A percentile compares a stretch with the other conserved stretches of the same genome.
Evolutionary conservation across 441 rosid species (phyloP).

Genomic region (Euphorbia schlechtendalii): DNA sequence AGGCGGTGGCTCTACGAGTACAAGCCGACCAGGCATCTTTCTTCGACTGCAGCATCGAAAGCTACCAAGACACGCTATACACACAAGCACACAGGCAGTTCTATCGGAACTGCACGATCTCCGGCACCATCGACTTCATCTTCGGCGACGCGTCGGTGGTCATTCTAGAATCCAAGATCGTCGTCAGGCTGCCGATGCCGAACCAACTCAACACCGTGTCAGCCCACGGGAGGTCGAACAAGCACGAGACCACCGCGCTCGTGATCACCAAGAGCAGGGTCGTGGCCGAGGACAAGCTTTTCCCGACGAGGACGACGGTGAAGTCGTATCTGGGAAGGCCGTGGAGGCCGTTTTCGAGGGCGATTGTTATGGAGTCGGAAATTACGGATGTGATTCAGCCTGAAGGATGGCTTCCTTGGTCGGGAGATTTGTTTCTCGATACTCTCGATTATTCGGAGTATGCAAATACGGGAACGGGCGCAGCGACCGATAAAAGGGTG

Average conservation of each 20-base stretch:
- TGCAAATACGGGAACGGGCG: constrained; percentile 18
- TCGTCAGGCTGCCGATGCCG: constrained; percentile 7
- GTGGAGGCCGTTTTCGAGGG: constrained; percentile 24
- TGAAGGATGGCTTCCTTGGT: constrained; percentile 29
- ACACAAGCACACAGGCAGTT: constrained; percentile 26
- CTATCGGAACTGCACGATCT: constrained; percentile 22
- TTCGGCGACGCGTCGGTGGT: constrained; percentile 24
- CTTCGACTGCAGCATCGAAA: constrained; percentile 23
- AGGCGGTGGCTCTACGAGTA: constrained; percentile 29
- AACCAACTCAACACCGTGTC: constrained; percentile 23
- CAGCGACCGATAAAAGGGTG: constrained; percentile 19
- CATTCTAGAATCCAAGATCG: constrained; percentile 24
- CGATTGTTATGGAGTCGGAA: constrained; percentile 29
- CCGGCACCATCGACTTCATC: constrained; percentile 33
- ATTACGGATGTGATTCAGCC: constrained; percentile 24
- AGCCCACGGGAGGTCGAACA: constrained; percentile 21
- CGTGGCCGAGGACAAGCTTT: constrained; percentile 19
- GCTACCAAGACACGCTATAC: constrained; percentile 28
- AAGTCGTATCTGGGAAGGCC: constrained; percentile 27
- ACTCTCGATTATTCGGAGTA: constrained; percentile 23
- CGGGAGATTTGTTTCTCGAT: constrained; percentile 15
- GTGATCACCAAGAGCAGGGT: constrained; percentile 22
- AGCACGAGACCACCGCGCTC: constrained; percentile 21
- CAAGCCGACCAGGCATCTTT: constrained; percentile 18
- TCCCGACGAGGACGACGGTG: neutral